These are phyloP conservation scores for Fusarium sororula DNA, from an alignment of 2,329 filamentous ascomycete species.

Conservation along the genomic window DNA sequence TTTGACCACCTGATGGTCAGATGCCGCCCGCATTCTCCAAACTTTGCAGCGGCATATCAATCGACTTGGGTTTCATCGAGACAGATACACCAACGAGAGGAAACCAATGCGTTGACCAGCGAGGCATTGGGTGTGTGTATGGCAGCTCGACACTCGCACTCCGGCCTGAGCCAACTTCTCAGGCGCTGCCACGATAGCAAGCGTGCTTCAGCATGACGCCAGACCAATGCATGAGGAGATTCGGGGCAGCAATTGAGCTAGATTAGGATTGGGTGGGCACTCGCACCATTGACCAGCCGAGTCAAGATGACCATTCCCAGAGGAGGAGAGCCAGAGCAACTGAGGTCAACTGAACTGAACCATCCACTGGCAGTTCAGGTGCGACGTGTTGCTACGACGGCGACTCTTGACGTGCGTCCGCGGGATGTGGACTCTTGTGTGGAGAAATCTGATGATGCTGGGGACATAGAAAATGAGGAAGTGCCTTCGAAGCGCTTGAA, in stretches of 20 bases:
- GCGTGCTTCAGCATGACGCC: conserved; percentile 43
- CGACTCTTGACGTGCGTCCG: conserved; percentile 37
- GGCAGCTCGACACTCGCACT: conserved; percentile 22
- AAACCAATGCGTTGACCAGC: conserved; percentile 15
- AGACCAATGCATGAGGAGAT: conserved; percentile 38
- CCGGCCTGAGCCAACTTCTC: conserved; percentile 41
- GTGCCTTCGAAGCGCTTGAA: conserved; percentile 16
- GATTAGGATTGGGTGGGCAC: conserved; percentile 42
- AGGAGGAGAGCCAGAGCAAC: not conserved
- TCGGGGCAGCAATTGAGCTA: conserved; percentile 36
- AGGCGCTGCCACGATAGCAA: conserved; percentile 53
- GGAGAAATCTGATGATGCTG: conserved; percentile 38
- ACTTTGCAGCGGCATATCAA: conserved; percentile 16
- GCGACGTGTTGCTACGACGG: conserved; percentile 42
- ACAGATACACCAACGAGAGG: conserved; percentile 23
- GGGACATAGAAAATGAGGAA: conserved; percentile 27
- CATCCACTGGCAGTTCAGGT: conserved; percentile 35
- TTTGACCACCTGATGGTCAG: conserved; percentile 39
- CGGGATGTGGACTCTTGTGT: conserved; percentile 34
- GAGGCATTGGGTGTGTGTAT: conserved; percentile 33
- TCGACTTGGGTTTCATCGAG: conserved; percentile 30
- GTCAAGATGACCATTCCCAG: conserved; percentile 22
- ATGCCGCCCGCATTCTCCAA: conserved; percentile 34
- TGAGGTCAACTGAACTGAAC: conserved; percentile 8
- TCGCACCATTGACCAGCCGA: conserved; percentile 38